A percentile compares a stretch with the other conserved stretches of the same genome.
Conservation (phyloP, 352 stramenopile genomes). For the Pythium folliculosum region DNA sequence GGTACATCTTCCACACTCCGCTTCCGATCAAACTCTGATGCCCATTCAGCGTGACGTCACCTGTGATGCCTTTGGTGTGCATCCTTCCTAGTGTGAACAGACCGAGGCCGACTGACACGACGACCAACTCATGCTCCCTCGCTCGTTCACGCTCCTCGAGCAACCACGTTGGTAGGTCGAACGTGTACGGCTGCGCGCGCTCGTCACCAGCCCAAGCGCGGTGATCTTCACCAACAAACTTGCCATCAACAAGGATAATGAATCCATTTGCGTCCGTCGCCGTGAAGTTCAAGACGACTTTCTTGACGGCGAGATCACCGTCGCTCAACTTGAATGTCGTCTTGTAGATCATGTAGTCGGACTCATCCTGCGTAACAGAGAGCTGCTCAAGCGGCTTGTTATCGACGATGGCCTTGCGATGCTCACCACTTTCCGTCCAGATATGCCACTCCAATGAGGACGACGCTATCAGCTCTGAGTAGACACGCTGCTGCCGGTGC, state of each 20-base stretch:
- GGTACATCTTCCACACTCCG: slow-evolving; percentile 56
- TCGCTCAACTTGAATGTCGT: slow-evolving; percentile 37
- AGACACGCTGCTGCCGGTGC: slow-evolving; percentile 40
- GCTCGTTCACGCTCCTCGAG: slow-evolving; percentile 7
- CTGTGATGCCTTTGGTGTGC: slow-evolving; percentile 62
- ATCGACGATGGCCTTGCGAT: slow-evolving; percentile 39
- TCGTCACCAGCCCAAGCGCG: slow-evolving; percentile 53
- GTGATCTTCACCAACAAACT: slow-evolving; percentile 44
- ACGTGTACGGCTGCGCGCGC: slow-evolving; percentile 45
- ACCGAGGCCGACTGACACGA: slow-evolving; percentile 64
- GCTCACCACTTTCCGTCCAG: slow-evolving; percentile 51
- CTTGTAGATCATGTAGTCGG: slow-evolving; percentile 71
- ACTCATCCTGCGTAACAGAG: slow-evolving; percentile 49
- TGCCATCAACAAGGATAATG: slow-evolving; percentile 49
- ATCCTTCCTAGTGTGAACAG: slow-evolving; percentile 53
- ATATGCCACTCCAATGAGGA: slow-evolving; percentile 43
- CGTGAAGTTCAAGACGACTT: slow-evolving; percentile 42
- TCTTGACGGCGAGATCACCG: not conserved
- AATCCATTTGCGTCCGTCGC: slow-evolving; percentile 61
- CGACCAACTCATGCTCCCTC: slow-evolving; percentile 36
- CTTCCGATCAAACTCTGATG: slow-evolving; percentile 34
- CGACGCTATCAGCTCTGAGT: slow-evolving; percentile 40
- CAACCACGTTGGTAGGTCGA: slow-evolving; percentile 41
- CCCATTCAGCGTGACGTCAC: slow-evolving; percentile 45
- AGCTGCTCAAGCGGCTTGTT: slow-evolving; percentile 56